Evolutionary conservation across 345 rosid genomes (phyloP).

Genomic region (Bruguiera sexangula): DNA sequence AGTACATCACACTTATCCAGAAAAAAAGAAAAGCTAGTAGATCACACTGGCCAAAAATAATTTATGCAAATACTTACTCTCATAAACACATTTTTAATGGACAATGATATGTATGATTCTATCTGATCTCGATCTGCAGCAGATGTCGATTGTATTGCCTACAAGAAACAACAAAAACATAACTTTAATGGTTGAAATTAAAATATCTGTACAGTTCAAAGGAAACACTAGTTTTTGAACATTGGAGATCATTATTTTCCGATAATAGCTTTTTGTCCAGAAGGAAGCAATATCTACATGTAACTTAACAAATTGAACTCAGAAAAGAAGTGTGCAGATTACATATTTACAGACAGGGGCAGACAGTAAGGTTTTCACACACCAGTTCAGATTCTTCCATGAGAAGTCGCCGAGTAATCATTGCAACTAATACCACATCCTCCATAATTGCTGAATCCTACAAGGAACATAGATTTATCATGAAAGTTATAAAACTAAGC

Average conservation of each 20-base stretch:
- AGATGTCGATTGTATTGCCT: constrained; percentile 62
- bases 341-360: neutral
- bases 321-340: constrained; percentile 6
- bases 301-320: neutral
- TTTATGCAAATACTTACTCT: constrained; percentile 49
- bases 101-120: constrained; percentile 74
- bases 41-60: neutral
- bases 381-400: constrained; percentile 84
- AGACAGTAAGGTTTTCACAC: constrained; percentile 20
- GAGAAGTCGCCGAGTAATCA: constrained; percentile 85
- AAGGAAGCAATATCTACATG: neutral
- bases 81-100: constrained; percentile 71
- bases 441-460: constrained; percentile 72
- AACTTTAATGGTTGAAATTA: constrained; percentile 13
- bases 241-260: neutral
- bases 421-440: constrained; percentile 71
- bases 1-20: no score
- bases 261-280: neutral
- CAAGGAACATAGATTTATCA: constrained; percentile 19
- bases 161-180: constrained; percentile 29
- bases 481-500: neutral
- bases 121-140: constrained; percentile 74
- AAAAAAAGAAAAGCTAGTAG: neutral
- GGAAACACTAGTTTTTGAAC: neutral
- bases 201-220: neutral